These are phyloP conservation scores for Pythium phragmiticola DNA, from an alignment of 352 stramenopile species.

Conservation along the genomic window DNA sequence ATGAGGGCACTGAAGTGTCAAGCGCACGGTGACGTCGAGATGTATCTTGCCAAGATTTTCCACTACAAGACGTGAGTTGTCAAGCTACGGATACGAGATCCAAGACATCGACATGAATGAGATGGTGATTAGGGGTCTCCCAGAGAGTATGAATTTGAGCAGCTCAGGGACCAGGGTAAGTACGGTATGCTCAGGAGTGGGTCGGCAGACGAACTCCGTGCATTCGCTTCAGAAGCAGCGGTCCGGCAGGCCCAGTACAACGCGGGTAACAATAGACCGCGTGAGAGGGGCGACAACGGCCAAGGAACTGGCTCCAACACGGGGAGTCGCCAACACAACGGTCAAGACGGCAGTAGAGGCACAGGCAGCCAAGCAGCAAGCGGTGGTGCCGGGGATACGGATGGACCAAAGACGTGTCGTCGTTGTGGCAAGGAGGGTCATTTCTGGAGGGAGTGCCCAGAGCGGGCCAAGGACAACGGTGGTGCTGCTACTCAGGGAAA, in stretches of 20 bases:
- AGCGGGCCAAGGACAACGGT: too few relatives aligned
- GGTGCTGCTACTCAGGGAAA: too few relatives aligned
- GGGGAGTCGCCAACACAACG: too few relatives aligned
- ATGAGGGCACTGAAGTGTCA: constrained; percentile 1
- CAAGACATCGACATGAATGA: constrained; percentile 11
- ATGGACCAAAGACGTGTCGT: too few relatives aligned
- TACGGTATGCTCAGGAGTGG: not conserved
- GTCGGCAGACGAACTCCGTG: too few relatives aligned
- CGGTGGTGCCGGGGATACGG: too few relatives aligned
- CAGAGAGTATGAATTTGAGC: constrained; percentile 13
- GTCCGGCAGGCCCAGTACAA: not conserved
- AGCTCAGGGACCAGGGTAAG: constrained; percentile 2
- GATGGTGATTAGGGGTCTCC: constrained; percentile 10
- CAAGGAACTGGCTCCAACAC: not conserved
- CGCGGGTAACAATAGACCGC: not conserved
- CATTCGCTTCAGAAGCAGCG: too few relatives aligned
- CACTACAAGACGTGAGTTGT: constrained; percentile 1
- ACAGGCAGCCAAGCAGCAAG: too few relatives aligned
- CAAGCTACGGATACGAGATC: constrained; percentile 9
- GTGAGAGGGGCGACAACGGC: not conserved
- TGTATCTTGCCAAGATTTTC: constrained; percentile 14
- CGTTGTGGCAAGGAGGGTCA: too few relatives aligned
- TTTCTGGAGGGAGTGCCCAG: too few relatives aligned
- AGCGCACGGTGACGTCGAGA: constrained; percentile 2
- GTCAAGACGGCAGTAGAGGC: too few relatives aligned